Base-by-base conservation (phyloP, 441 rosid species). In the Mallotus japonicus region DNA sequence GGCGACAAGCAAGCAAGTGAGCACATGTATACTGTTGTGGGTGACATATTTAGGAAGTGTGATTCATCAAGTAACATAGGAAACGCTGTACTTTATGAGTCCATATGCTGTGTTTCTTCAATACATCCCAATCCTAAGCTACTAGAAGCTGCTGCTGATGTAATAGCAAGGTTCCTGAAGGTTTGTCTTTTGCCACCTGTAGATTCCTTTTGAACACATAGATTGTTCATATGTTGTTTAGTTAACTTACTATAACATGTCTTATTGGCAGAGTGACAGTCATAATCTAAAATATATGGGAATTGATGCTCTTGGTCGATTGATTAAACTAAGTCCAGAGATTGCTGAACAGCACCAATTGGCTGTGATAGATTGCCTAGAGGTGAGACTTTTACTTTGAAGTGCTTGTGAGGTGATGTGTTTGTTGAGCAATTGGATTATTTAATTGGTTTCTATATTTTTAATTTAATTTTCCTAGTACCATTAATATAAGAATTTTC, bases 351-450 rank as follows among this genome's bases (percentile, higher is more conserved):
- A 95, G 78, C 99, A 95, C 76, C 99, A 95, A 69, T 78, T 95
- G 84, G 96, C 97, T 72, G 98, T 95, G 70, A 93, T 95, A 54
- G 98, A 95, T 87, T 95, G 99, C 88, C 84, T 95, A 74, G 98
- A 95, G 97, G 99, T 93, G 73, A 88, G 88, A 57, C 56, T 76
- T 72, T 34, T 68, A 57, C 47, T 58, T 56, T 59, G 46, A 73
- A 32, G 56, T 70, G 53, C 64, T 70, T 57, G 22, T 59, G 55
- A 56, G 54, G 44, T 19, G 2, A 65, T 32, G 37, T 12, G 15
- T 67, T 20, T 50, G 65, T 37, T 37, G 6, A 37, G 40, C 6
- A 6, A 4, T 37, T 37, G 40, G 40, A 37, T 54, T 70, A 64
- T 19, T 60, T 69, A 15, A 13, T 62, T 67, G 76, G 72, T 55